Percentiles rank a stretch among this genome's conserved stretches.
These are phyloP conservation scores for Colletotrichum sp. DNA, from an alignment of 2,329 filamentous ascomycete genomes.

Conservation along the genomic window DNA sequence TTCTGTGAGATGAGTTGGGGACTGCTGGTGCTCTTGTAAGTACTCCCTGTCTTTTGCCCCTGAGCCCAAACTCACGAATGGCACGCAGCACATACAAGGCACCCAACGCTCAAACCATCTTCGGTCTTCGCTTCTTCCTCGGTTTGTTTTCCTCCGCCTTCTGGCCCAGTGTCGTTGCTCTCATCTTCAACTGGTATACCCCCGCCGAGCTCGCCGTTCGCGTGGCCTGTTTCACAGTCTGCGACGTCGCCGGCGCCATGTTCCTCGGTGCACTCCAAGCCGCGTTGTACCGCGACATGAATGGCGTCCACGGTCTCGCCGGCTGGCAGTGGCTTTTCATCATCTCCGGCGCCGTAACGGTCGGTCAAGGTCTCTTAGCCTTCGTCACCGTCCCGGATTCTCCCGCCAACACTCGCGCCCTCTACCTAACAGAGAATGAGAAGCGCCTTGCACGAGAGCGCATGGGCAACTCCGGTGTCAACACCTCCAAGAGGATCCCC, in stretches of 20 bases:
- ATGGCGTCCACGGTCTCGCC: conserved; percentile 41
- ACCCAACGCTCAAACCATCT: conserved; percentile 34
- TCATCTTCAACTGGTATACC: conserved; percentile 55
- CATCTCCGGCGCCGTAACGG: conserved; percentile 47
- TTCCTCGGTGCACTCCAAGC: conserved; percentile 50
- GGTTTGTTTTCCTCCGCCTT: conserved; percentile 36
- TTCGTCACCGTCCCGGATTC: conserved; percentile 42
- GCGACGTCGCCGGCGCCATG: conserved; percentile 47
- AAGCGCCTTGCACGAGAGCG: conserved; percentile 29
- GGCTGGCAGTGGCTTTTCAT: conserved; percentile 55
- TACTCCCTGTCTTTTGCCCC: not conserved
- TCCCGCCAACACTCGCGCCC: conserved; percentile 31
- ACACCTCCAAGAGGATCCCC: conserved; percentile 32
- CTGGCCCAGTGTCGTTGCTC: conserved; percentile 37
- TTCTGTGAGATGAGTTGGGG: conserved; percentile 44
- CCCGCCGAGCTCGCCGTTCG: conserved; percentile 42
- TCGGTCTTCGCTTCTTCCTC: conserved; percentile 39
- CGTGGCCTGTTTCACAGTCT: conserved; percentile 48
- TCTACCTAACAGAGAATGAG: conserved; percentile 32
- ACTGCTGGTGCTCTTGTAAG: conserved; percentile 23
- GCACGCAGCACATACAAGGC: conserved; percentile 26
- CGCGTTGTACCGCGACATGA: conserved; percentile 44
- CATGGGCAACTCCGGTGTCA: conserved; percentile 31
- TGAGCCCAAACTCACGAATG: conserved; percentile 1
- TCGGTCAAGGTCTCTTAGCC: conserved; percentile 42